phyloP scores from a whole-genome alignment of 305 asterid species.

The Ajuga reptans region DNA sequence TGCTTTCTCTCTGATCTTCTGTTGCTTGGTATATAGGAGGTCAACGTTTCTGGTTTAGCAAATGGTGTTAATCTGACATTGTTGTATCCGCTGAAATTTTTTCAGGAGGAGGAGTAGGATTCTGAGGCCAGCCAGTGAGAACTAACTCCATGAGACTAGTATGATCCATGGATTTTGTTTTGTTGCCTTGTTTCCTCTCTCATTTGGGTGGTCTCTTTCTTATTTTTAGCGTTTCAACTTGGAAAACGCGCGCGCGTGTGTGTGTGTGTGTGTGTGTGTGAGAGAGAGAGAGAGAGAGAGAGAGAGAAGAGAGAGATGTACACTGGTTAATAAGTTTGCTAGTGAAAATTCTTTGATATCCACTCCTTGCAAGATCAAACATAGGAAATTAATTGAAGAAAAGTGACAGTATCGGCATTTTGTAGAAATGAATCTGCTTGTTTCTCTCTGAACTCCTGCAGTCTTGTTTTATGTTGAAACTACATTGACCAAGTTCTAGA shows the following conservation, averaged over 20 bases:
- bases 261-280: neutral
- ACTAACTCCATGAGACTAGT: constrained; percentile 13
- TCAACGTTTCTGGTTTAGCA: constrained; percentile 21
- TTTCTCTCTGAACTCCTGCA: neutral
- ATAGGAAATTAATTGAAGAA: neutral
- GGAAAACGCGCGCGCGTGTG: neutral
- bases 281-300: too few relatives aligned
- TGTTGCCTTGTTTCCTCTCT: neutral
- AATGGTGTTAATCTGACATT: constrained; percentile 26
- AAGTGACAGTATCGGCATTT: neutral
- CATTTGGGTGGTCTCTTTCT: neutral
- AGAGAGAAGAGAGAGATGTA: neutral
- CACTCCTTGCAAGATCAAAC: constrained; percentile 11
- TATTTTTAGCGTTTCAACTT: neutral
- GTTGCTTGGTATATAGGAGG: constrained; percentile 20
- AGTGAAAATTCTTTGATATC: neutral
- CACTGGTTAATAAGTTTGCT: neutral
- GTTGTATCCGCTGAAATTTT: constrained; percentile 19
- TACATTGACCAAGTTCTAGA: neutral
- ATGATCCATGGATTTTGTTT: neutral
- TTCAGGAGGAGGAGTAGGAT: constrained; percentile 23
- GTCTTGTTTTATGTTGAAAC: neutral
- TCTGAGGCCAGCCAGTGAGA: constrained; percentile 3
- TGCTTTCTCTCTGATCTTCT: neutral
- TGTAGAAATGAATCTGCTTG: neutral